phyloP scores from a whole-genome alignment of 108 stramenopile species.

The Fistulifera solaris region DNA sequence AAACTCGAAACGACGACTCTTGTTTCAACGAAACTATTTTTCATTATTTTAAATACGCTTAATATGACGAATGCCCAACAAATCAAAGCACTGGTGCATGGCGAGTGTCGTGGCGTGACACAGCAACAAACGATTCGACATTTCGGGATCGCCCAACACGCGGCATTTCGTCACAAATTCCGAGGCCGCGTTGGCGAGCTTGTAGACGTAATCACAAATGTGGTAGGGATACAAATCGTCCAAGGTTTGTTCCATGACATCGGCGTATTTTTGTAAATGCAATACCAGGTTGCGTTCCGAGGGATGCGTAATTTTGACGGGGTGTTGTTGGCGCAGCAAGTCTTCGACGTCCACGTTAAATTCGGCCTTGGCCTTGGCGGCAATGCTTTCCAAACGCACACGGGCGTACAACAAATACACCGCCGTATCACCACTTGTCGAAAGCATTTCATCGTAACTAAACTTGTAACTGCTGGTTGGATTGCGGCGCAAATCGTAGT shows the following conservation, averaged over 20 bases:
- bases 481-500: slow-evolving; percentile 96
- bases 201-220: slow-evolving; percentile 94
- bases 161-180: slow-evolving; percentile 95
- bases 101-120: slow-evolving; percentile 83
- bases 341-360: slow-evolving; percentile 69
- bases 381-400: slow-evolving; percentile 93
- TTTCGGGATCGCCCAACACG: slow-evolving; percentile 81
- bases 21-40: too few relatives aligned
- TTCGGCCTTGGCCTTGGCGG: slow-evolving; percentile 84
- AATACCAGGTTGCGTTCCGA: slow-evolving; percentile 91
- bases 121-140: slow-evolving; percentile 89
- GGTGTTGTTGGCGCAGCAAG: slow-evolving; percentile 37
- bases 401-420: slow-evolving; percentile 97
- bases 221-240: slow-evolving; percentile 89
- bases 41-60: slow-evolving; percentile 61
- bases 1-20: too few relatives aligned
- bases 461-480: slow-evolving; percentile 97
- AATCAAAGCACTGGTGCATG: slow-evolving; percentile 87
- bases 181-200: slow-evolving; percentile 77
- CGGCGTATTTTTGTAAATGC: slow-evolving; percentile 76
- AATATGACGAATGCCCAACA: slow-evolving; percentile 77
- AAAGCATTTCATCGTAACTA: slow-evolving; percentile 97
- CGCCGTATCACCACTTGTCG: slow-evolving; percentile 98
- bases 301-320: slow-evolving; percentile 61
- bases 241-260: slow-evolving; percentile 69